Evolutionary conservation across 2,329 filamentous ascomycete species (phyloP).

Genomic region (Paramyrothecium sp.): DNA sequence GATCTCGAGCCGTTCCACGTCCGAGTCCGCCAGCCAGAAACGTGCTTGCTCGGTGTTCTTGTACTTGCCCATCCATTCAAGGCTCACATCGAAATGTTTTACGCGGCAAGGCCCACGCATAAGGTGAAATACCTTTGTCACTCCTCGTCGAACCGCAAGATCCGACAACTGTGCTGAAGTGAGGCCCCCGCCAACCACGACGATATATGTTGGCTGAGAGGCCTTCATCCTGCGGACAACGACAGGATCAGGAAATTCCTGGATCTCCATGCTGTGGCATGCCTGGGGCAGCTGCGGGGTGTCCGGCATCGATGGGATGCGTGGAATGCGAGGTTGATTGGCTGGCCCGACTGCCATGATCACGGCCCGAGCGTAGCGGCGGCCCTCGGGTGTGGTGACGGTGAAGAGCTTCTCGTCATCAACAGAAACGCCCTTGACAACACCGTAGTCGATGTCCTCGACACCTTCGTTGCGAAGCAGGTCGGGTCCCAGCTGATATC

Average conservation of each 20-base stretch:
- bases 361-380: slow-evolving; percentile 59
- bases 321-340: slow-evolving; percentile 52
- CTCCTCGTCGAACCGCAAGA: slow-evolving; percentile 61
- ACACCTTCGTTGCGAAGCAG: slow-evolving; percentile 63
- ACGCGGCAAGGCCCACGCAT: slow-evolving; percentile 60
- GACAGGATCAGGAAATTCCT: slow-evolving; percentile 52
- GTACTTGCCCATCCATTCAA: slow-evolving; percentile 81
- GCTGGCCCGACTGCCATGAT: slow-evolving; percentile 71
- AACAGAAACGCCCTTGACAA: slow-evolving; percentile 40
- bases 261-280: slow-evolving; percentile 65
- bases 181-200: slow-evolving; percentile 73
- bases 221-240: slow-evolving; percentile 52
- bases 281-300: slow-evolving; percentile 34
- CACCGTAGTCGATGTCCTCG: slow-evolving; percentile 58
- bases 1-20: slow-evolving; percentile 66
- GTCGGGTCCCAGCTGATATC: slow-evolving; percentile 44
- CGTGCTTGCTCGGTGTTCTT: slow-evolving; percentile 73
- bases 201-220: slow-evolving; percentile 55
- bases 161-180: slow-evolving; percentile 75
- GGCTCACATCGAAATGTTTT: slow-evolving; percentile 75
- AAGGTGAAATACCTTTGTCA: slow-evolving; percentile 67
- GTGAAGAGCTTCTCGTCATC: slow-evolving; percentile 61
- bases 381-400: slow-evolving; percentile 52
- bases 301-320: slow-evolving; percentile 29
- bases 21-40: slow-evolving; percentile 75